These are phyloP conservation scores for Xylaria bambusicola DNA, from an alignment of 495 filamentous ascomycete genomes.

Conservation along the genomic window DNA sequence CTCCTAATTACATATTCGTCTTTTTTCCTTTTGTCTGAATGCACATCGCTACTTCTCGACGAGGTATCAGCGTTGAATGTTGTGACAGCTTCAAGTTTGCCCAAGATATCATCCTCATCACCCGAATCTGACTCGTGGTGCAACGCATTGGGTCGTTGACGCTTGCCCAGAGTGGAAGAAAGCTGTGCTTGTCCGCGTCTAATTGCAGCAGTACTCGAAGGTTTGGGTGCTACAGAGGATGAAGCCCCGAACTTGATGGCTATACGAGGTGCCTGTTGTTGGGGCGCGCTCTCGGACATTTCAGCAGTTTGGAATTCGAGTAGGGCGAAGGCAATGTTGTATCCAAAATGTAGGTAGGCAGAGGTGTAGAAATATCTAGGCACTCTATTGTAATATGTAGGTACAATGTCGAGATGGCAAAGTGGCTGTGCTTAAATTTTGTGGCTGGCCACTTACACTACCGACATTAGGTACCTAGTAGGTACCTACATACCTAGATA, in stretches of 20 bases:
- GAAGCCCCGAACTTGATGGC: slow-evolving; percentile 39
- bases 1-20: slow-evolving; percentile 61
- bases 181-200: slow-evolving; percentile 33
- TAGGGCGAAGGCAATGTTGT: not conserved
- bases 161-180: slow-evolving; percentile 36
- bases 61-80: slow-evolving; percentile 37
- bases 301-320: no score
- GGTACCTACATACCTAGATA: no score
- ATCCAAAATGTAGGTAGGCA: not conserved
- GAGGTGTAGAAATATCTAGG: no score
- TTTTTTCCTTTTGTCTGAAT: slow-evolving; percentile 22
- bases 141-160: slow-evolving; percentile 38
- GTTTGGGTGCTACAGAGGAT: slow-evolving; percentile 23
- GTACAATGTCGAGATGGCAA: not conserved
- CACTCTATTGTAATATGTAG: no score
- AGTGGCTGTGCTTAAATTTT: not conserved
- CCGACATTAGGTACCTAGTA: no score
- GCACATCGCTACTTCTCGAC: not conserved
- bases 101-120: slow-evolving; percentile 29
- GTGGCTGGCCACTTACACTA: no score
- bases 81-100: slow-evolving; percentile 40
- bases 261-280: slow-evolving; percentile 32
- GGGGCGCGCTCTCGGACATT: slow-evolving; percentile 24
- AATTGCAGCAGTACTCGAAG: slow-evolving; percentile 28
- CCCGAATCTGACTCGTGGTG: slow-evolving; percentile 38